These are phyloP conservation scores for Dactylellina haptotyla DNA, from an alignment of 2,329 filamentous ascomycete genomes.

Conservation along the genomic window DNA sequence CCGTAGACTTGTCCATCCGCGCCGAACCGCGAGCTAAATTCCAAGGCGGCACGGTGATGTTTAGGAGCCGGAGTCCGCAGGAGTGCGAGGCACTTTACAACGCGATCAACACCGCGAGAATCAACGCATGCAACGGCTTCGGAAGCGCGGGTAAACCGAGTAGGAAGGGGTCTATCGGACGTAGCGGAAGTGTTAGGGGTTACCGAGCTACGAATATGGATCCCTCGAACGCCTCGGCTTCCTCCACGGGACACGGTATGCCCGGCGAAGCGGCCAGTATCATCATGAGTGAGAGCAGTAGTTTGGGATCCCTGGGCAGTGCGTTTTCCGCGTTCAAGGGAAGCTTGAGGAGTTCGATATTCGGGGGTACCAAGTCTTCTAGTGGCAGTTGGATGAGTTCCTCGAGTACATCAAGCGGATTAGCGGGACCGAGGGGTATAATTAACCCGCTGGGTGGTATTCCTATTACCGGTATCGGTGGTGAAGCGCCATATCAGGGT, in stretches of 20 bases:
- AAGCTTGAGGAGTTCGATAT: constrained; percentile 47
- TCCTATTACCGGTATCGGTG: constrained; percentile 53
- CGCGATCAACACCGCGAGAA: constrained; percentile 85
- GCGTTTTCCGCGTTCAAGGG: constrained; percentile 78
- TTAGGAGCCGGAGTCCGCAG: constrained; percentile 78
- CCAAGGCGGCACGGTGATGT: constrained; percentile 74
- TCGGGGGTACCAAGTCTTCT: constrained; percentile 43
- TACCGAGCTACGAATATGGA: constrained; percentile 49
- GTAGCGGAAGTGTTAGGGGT: constrained; percentile 60
- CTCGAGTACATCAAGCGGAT: constrained; percentile 44
- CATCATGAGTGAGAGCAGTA: constrained; percentile 65
- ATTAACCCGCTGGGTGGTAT: constrained; percentile 53
- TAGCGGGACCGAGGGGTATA: constrained; percentile 48
- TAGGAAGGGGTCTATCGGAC: constrained; percentile 64
- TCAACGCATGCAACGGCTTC: constrained; percentile 76
- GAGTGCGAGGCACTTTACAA: constrained; percentile 86
- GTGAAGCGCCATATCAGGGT: constrained; percentile 49
- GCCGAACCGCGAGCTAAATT: constrained; percentile 81
- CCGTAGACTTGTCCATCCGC: constrained; percentile 91
- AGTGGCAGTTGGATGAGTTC: constrained; percentile 53
- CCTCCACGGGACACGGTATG: constrained; percentile 11
- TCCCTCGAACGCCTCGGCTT: background rate
- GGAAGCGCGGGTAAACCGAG: constrained; percentile 44
- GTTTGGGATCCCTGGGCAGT: constrained; percentile 68
- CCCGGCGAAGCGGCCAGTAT: constrained; percentile 60